Evolutionary conservation across 306 rosid species (phyloP), one percentile per base, ranked within the genome.

Genomic region (Hippophae rhamnoides): DNA sequence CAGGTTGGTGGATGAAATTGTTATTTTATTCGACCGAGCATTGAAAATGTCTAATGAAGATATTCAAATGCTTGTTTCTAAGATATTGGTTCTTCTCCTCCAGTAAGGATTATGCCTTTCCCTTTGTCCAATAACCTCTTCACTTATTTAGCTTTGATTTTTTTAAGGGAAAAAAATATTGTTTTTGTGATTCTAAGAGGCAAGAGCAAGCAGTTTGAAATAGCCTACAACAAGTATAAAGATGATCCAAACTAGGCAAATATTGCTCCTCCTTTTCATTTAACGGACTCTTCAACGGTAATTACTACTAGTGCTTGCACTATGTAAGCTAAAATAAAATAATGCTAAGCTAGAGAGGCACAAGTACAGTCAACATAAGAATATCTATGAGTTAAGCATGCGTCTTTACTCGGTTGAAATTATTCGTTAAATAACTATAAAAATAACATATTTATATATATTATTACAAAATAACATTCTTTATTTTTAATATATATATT

Each of bases 1-100:
- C 79, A 90, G 98, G 70, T 68, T 85, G 79, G 89, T 87, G 42
- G 86, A 81, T 71, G 81, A 85, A 70, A 85, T 90, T 61, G 78
- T 69, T 54, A 52, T 72, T 23, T 78, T 90, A 70, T 71, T 81
- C 65, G 84, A 84, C 67, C 87, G 87, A 41, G 78, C 86, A 58
- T 9, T 74, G 59, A 78, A 72, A 77, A 82, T 57, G 65, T 73
- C 83, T 26, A 47, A 80, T 47, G 83, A 78, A 76, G 92, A 77
- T 57, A 80, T 90, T 61, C 81, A 88, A 76, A 56, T 60, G 54
- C 70, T 74, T 57, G 72, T 81, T 63, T 64, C 58, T 52, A 74
- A 74, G 74, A 74, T 81, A 64, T 76, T 90, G 66, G 58, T 72
- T 65, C 75, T 87, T 50, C 95, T 90, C 63, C 80, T 71, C 61